Base-by-base conservation (phyloP, 2,329 filamentous ascomycete species). In the Epichloe gansuensis region DNA sequence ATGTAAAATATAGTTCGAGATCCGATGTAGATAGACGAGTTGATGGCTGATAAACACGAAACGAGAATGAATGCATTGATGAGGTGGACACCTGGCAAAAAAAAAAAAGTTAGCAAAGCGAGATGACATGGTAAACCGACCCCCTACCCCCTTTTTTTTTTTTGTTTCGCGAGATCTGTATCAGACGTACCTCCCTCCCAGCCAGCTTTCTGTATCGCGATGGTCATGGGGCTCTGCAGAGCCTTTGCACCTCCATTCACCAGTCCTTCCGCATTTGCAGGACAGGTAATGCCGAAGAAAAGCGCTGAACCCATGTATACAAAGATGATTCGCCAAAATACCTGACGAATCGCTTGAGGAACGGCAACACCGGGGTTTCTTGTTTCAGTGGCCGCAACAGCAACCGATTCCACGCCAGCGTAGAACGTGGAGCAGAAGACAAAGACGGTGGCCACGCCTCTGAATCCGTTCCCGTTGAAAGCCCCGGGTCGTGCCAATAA, bases 31-130 rank as follows among this genome's bases (percentile, higher is more conserved):
- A 91, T 85, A 8, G 83, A 86, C 50, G 80, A 82, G 67, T 91
- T 91, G 59, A 85, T 78, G 17, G 85, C 84, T 0, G 77, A 83
- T 39, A 88, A 72, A 52, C 86, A 86, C 12, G 86, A 87, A 8
- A 88, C 71, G 49, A 91, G 76, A 60, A 88, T 87, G 61, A 88
- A 84, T 41, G 82, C 84, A 58, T 91, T 91, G 70, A 91, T 85
- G 1, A 91, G 75, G 62, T 91, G 81, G 1, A 86, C 83, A 38
- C 68, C 66, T 68, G 2, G 7, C 17, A 9, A 13, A 21, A 35
- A 28, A 28, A 8, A n/a, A 7, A 37, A 17, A 23, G 46, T 58
- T 42, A 58, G 53, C 43, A 46, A 37, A 41, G 12, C 8, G 28
- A 37, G 28, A 37, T 17, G 46, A 5, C 8, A 47, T 9, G 15